Percentiles rank a stretch among this genome's conserved stretches.
phyloP scores from a whole-genome alignment of 345 rosid genomes.

The Adansonia digitata region DNA sequence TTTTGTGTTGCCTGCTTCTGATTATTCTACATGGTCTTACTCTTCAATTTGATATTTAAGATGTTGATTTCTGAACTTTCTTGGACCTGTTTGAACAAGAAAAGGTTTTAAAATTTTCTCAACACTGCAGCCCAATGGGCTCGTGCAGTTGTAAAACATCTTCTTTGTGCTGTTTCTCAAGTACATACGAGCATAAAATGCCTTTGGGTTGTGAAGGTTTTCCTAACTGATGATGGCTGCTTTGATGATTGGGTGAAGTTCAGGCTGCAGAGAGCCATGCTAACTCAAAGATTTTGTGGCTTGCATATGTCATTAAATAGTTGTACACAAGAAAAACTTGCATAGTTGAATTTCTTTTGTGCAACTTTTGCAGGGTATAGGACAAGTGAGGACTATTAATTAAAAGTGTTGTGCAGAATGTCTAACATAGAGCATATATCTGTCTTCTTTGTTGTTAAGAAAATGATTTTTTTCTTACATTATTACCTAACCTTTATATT shows the following conservation, averaged over 20 bases:
- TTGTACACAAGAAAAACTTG: background rate
- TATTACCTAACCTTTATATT: background rate
- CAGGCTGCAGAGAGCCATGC: background rate
- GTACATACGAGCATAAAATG: background rate
- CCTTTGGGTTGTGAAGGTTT: background rate
- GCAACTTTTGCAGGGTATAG: background rate
- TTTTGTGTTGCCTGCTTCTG: background rate
- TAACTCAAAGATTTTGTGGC: background rate
- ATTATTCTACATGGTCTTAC: background rate
- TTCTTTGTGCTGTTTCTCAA: background rate
- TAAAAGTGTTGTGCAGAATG: background rate
- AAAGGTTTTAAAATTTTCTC: background rate
- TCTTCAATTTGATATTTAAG: background rate
- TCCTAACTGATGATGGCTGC: background rate
- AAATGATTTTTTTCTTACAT: background rate
- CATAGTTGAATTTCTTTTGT: background rate
- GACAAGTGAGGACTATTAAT: background rate
- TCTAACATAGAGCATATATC: background rate
- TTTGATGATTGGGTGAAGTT: background rate
- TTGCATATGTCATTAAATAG: background rate
- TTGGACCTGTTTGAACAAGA: background rate
- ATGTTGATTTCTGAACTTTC: background rate
- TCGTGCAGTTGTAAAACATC: background rate
- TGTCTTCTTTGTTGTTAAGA: background rate
- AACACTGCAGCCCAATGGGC: background rate